Evolutionary conservation across 2,329 filamentous ascomycete species (phyloP), one percentile per base, ranked within the genome.

Genomic region (Neocatenulostroma microsporum): DNA sequence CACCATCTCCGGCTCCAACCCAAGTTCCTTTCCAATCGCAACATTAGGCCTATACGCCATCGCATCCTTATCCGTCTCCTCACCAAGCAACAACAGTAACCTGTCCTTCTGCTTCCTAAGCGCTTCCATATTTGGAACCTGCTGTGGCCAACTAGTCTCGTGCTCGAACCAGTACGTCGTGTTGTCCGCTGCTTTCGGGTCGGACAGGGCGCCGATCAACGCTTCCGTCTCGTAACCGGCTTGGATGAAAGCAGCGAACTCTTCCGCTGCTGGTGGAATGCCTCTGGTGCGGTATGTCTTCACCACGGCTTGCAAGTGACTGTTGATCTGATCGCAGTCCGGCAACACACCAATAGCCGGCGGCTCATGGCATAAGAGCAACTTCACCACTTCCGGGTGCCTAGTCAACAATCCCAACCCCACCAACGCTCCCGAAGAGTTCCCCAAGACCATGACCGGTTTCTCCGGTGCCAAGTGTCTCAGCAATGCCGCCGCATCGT

Each of bases 401-500:
- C 39, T 23, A 10, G 33, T 33, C 3, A 44, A 39, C 9, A 45
- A 29, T 17, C 28, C 29, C 10, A 47, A 29, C 4, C 33, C 33
- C 3, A 47, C 41, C 15, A 45, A 40, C 5, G 38, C 44, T 9
- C 44, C 44, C 3, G 44, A 47, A 26, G 34, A 39, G 32, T 39
- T 44, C 4, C 41, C 44, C 12, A 47, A 28, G 3, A 47, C 44
- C 3, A 33, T 44, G 8, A 30, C 44, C 18, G 44, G 44, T 6
- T 42, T 21, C 25, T 41, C 18, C 7, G 35, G 38, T n/a, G 44
- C 44, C 12, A 42, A 12, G 28, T 47, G 41, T 21, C 40, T 29
- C 21, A 46, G 35, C 24, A 47, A 48, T 4, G 21, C 35, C 3
- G 44, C 39, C 8, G 56, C 50, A 35, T 61, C 58, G 31, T 58